Base-by-base conservation (phyloP, 2,329 filamentous ascomycete species). In the Fusarium paranaense region DNA sequence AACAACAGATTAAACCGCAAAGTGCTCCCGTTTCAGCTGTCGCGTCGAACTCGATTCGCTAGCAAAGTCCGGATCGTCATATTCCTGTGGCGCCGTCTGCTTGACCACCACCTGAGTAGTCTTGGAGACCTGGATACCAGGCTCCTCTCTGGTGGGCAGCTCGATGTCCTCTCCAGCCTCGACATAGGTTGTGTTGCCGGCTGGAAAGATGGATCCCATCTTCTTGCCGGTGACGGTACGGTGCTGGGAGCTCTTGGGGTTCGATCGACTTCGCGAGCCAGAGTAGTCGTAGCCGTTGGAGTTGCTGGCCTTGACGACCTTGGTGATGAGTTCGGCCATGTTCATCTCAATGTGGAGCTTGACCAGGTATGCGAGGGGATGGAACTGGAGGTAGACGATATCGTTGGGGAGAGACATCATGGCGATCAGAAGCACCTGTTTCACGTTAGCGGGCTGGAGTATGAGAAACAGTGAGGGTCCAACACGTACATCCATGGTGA, bases 331-430 rank as follows among this genome's bases (percentile, higher is more conserved):
- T 30, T 86, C 85, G 50, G 87, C 86, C 86, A 89, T 88, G 32
- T 84, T 85, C 83, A 89, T 85, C 73, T 89, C 87, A 71, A 89
- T 88, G 65, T 88, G 86, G 14, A 89, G 82, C 64, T 89, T 89
- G 61, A 88, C 85, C 18, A 87, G 82, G 72, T 88, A 88, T 3
- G 86, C 86, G 3, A 88, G 80, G 0, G 87, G 86, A 56, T 88
- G 86, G 77, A 89, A 87, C 72, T 87, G 86, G 33, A 87, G 83
- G 67, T 79, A 81, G 22, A 82, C 75, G 20, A 81, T 73, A 1
- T 77, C 74, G 5, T 79, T 80, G 4, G 74, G 76, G 0, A 81
- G 76, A 16, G 79, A 81, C 79, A 82, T 81, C 63, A 81, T 77
- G 2, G 73, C 79, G 20, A 82, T 81, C 4, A 80, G 63, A 3